A percentile compares a stretch with the other conserved stretches of the same genome.
Conservation (phyloP, 352 stramenopile genomes). For the Phytophthora aleatoria region DNA sequence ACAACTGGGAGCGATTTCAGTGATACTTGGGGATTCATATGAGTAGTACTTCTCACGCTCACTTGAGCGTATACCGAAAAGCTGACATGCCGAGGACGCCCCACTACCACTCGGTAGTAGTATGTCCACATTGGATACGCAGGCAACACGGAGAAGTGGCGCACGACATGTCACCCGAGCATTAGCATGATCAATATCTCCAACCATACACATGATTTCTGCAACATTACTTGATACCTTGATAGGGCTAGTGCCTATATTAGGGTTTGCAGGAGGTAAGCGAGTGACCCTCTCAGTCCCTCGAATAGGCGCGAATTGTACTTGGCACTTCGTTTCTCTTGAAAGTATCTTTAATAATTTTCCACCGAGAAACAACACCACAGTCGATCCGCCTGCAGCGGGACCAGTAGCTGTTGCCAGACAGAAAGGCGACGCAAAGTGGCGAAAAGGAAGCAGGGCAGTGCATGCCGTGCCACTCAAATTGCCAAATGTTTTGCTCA, state of each 20-base stretch:
- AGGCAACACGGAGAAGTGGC: conserved; percentile 51
- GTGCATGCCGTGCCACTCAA: conserved; percentile 67
- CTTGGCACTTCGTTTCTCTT: conserved; percentile 56
- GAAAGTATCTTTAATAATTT: conserved; percentile 54
- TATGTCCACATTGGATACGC: conserved; percentile 50
- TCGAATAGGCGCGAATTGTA: conserved; percentile 58
- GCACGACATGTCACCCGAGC: conserved; percentile 55
- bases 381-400: conserved; percentile 59
- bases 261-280: not conserved
- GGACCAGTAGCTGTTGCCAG: conserved; percentile 66
- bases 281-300: conserved; percentile 5
- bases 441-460: conserved; percentile 59
- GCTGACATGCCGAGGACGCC: conserved; percentile 26
- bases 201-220: conserved; percentile 44
- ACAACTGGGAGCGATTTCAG: conserved; percentile 60
- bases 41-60: conserved; percentile 68
- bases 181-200: conserved; percentile 61
- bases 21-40: conserved; percentile 75
- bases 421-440: conserved; percentile 64
- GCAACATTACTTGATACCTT: conserved; percentile 24
- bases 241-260: conserved; percentile 5
- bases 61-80: conserved; percentile 35
- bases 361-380: conserved; percentile 61
- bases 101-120: conserved; percentile 35
- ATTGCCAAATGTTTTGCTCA: conserved; percentile 63